Evolutionary conservation across 331 rosid species (phyloP), one percentile per base, ranked within the genome.

Genomic region (Arachis monticola): DNA sequence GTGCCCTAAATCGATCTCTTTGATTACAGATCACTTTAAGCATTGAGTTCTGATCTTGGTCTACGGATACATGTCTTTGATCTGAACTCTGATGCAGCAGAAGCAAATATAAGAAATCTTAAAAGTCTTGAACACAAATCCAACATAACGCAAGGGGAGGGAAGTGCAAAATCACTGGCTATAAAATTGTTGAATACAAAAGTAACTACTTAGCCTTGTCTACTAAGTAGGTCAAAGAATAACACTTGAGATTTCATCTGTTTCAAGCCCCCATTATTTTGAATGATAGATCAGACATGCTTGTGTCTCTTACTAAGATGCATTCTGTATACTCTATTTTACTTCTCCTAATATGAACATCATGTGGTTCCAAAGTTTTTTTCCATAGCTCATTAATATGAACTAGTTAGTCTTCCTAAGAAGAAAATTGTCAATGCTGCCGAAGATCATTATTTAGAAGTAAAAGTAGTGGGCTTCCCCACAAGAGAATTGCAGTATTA

Each of bases 11-110:
- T 77, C 96, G 89, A 82, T 94, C 99, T 80, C 99, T 83, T 75
- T 92, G 99, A 81, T 85, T 94, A 75, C 99, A 94, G 22, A 92
- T 94, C 27, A 91, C 93, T 85, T 91, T 91, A 38, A 90, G 93
- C 96, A 91, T 91, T 68, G 96, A 85, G 74, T 89, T 91, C 84
- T 91, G 96, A 55, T 91, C 92, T 67, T 86, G 96, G 22, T 91
- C 93, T 3, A 70, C 66, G 74, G 70, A 76, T 55, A 66, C 65
- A 47, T 78, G 87, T 71, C 83, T 83, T 61, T 85, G 84, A 67
- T 91, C 96, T 42, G 75, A 82, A 78, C 70, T 85, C 93, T 87
- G 90, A 74, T 53, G 74, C 80, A 70, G 56, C 79, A 71, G 58
- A 72, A 52, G 53, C 66, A 46, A 7, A 60, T 5, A 22, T 55